Evolutionary conservation across 352 stramenopile genomes (phyloP), one percentile per base, ranked within the genome.

Genomic region (Pythium pyrilobum): DNA sequence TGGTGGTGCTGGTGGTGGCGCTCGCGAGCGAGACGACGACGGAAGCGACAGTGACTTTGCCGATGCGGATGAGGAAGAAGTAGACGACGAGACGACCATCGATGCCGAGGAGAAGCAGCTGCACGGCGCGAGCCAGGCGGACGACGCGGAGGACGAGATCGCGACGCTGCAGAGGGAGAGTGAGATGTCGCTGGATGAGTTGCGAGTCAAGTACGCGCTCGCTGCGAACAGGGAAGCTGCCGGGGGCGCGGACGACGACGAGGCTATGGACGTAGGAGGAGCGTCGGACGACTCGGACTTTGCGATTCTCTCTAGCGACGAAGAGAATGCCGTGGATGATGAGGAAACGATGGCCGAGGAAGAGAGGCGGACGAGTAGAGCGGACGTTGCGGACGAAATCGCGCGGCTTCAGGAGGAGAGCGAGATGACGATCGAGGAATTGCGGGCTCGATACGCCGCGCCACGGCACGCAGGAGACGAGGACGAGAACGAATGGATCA

Each of bases 341-440:
- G 92, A 98, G 56, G 87, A 69, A 23, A 97, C 93, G 4, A 88
- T 98, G 16, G 86, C 73, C 32, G 70, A 56, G 7, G 88, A 97
- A 48, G 90, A 98, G 52, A 56, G 62, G 31, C 52, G 70, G 32
- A 32, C 62, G 56, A 46, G 62, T 5, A 55, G 36, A 48, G 23
- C 50, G 34, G 56, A 83, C 40, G 47, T 81, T 23, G 49, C 74
- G 15, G 78, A 92, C 7, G 95, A 98, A 64, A 61, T 98, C 10
- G 77, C 71, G 0, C 56, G 85, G 29, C 64, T 98, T 4, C 68
- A 97, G 37, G 64, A 79, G 60, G 95, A 98, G 51, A 85, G 69
- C 21, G 84, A 97, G 59, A 77, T 98, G 59, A 90, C 92, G 3
- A 74, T 98, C 25, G 95, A 99, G 15, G 77, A 88, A 43, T 54